These are phyloP conservation scores for Mucor indicus DNA, from an alignment of 371 early-diverging fungal species.

Conservation along the genomic window DNA sequence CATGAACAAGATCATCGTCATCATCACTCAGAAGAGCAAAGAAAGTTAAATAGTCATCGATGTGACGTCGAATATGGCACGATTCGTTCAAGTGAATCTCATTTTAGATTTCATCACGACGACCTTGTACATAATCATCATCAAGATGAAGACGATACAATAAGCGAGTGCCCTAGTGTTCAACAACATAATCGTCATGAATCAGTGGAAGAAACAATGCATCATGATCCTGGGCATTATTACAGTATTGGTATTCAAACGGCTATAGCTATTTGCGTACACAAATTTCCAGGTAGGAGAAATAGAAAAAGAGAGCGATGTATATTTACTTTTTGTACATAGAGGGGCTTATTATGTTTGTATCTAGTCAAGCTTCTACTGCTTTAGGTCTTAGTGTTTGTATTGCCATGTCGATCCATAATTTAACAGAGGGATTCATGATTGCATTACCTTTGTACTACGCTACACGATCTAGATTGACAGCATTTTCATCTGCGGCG, in stretches of 20 bases:
- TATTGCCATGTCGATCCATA: constrained; percentile 76
- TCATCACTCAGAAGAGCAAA: constrained; percentile 4
- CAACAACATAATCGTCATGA: constrained; percentile 20
- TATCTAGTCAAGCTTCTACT: constrained; percentile 59
- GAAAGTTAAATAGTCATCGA: constrained; percentile 12
- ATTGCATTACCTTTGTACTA: constrained; percentile 73
- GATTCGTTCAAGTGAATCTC: constrained; percentile 26
- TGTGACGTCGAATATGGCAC: constrained; percentile 33
- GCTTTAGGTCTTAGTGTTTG: constrained; percentile 67
- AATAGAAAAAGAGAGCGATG: neutral
- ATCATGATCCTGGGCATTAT: constrained; percentile 18
- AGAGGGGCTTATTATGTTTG: constrained; percentile 77
- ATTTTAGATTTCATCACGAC: constrained; percentile 35
- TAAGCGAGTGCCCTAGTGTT: constrained; percentile 1
- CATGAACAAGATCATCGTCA: constrained; percentile 1
- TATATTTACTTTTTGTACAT: neutral
- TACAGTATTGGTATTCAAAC: constrained; percentile 69
- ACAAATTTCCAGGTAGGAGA: constrained; percentile 70
- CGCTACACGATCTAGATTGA: constrained; percentile 60
- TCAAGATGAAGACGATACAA: neutral
- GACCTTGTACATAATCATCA: constrained; percentile 3
- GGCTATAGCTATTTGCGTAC: constrained; percentile 75
- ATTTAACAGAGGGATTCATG: constrained; percentile 78
- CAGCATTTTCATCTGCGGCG: constrained; percentile 62
- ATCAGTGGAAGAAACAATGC: constrained; percentile 11